Evolutionary conservation across 2,329 filamentous ascomycete genomes (phyloP).

Genomic region (Teratosphaeria viscida): DNA sequence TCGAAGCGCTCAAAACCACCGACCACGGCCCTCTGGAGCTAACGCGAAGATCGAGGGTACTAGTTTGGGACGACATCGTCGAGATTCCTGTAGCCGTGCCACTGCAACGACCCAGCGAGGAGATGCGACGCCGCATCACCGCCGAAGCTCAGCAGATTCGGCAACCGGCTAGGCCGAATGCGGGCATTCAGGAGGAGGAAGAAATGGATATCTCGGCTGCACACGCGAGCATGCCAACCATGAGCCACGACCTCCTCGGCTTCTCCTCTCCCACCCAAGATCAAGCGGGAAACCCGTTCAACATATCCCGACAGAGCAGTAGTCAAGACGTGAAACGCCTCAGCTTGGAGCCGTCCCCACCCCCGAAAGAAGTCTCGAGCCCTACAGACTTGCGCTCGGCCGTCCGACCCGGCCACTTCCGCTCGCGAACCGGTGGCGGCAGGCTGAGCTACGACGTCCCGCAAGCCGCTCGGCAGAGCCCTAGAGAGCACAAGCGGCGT

Average conservation of each 20-base stretch:
- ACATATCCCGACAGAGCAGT: constrained; percentile 36
- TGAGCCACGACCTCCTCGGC: constrained; percentile 58
- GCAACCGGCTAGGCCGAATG: constrained; percentile 6
- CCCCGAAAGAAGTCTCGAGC: not conserved
- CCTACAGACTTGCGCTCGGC: not conserved
- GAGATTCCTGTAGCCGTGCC: constrained; percentile 92
- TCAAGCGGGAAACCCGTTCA: constrained; percentile 36
- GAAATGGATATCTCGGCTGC: constrained; percentile 84
- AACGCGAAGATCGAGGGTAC: constrained; percentile 79
- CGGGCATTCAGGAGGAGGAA: constrained; percentile 48
- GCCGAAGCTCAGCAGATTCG: constrained; percentile 1
- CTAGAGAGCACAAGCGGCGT: constrained; percentile 30
- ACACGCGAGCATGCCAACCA: constrained; percentile 46
- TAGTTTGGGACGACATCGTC: constrained; percentile 95
- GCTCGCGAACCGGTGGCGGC: constrained; percentile 21
- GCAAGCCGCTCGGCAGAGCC: constrained; percentile 13
- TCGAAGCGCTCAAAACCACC: constrained; percentile 84
- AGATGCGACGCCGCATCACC: constrained; percentile 56
- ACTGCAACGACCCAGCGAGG: constrained; percentile 72
- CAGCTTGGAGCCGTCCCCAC: constrained; percentile 8
- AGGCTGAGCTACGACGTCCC: constrained; percentile 15
- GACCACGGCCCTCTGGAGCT: constrained; percentile 92
- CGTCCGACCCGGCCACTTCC: constrained; percentile 12
- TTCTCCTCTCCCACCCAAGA: constrained; percentile 26
- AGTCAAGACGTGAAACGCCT: constrained; percentile 25